Base-by-base conservation (phyloP, 2,329 filamentous ascomycete genomes). In the Alternaria sp. region DNA sequence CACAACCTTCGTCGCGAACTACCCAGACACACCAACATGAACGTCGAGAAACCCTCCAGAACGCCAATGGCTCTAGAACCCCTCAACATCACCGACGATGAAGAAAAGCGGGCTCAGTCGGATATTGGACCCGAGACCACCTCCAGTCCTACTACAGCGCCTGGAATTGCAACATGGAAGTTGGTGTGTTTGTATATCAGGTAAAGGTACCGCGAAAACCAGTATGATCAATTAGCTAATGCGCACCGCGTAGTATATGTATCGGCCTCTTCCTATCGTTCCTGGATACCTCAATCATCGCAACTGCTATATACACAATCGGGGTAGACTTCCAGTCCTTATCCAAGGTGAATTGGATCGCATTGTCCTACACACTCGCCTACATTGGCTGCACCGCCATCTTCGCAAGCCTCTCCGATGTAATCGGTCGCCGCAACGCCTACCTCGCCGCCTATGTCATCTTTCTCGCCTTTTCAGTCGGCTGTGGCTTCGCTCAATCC, bases 221-320 rank as follows among this genome's bases (percentile, higher is more conserved):
- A 10, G 3, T 1, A 23, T 54, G 19, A 0, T 15, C 21, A 23
- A 2, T 6, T 12, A 43, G n/a, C 51, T 54, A 12, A 54, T 21
- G 11, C 4, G 8, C 23, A 25, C 11, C 8, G 8, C 32, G 3
- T 23, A 88, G 85, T 15, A 76, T 87, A 13, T 83, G 80, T 19
- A 75, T 85, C 6, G 87, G 86, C 4, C 80, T 89, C 1, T 86
- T 88, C 57, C 81, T 89, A 51, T 85, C 87, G 26, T 83, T 88
- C 69, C 74, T 88, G n/a, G 87, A 89, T 72, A 84, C 85, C 2
- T 87, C 87, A 4, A 88, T 89, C 40, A 85, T 89, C 1, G 86
- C 87, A 1, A 89, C 87, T 12, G 85, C 85, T 47, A 75, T 89
- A 10, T 85, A 85, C 68, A 81, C 80, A n/a, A 89, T 89, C 50